Base-by-base conservation (phyloP, 306 rosid genomes). In the Luffa aegyptiaca region DNA sequence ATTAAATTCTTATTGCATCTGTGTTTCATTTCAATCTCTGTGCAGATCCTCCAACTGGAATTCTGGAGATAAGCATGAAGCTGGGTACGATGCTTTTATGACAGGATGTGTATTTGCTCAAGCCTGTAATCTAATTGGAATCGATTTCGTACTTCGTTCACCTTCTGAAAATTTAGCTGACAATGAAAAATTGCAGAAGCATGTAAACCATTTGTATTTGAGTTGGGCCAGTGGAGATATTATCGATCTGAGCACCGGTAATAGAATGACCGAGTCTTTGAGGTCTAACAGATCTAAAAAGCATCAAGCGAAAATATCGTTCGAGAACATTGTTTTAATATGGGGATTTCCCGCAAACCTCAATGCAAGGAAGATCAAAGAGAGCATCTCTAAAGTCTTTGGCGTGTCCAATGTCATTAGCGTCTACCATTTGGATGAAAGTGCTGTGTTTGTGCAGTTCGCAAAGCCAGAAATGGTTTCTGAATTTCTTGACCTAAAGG, bases 61-160 rank as follows among this genome's bases (percentile, higher is more conserved):
- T 64, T 92, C 97, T 53, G 99, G 99, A 62, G 97, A 89, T 85
- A 93, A 88, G 83, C 99, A 95, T 69, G 99, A 93, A 82, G 99
- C 99, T 20, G 97, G 99, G 58, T 93, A 91, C 74, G 99, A 95
- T 87, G 99, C 99, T 82, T 95, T 90, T 85, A 91, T 93, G 99
- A 95, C 97, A 4, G 99, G 99, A 71, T 90, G 96, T 51, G 84
- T 93, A 79, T 95, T 93, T 88, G 90, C 92, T 72, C 96, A 95
- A 84, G 84, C 96, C 56, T 93, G 94, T 85, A 79, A 84, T 61
- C 88, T 91, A 85, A 80, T 90, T 66, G 98, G 97, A 37, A 84
- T 93, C 42, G 90, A 89, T 87, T 95, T 88, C 52, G 80, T 79
- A 82, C 86, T 62, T 31, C 66, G 71, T 64, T 84, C 56, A 21